Percentiles rank a stretch among this genome's conserved stretches.
Evolutionary conservation across 169 alveolate species (phyloP).

Genomic region (Plasmodium adleri): DNA sequence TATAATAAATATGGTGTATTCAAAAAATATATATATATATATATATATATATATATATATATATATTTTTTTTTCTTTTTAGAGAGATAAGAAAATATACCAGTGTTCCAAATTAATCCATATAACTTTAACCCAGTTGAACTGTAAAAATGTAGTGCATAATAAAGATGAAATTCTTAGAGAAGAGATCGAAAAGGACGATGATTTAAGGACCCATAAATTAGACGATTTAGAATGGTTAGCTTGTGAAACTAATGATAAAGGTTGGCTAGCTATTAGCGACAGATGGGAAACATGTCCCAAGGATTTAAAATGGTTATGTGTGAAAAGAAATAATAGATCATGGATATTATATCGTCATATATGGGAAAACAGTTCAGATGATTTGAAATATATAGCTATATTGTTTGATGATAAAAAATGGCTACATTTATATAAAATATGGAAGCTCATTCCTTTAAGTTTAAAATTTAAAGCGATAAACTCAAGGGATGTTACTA

Average conservation of each 20-base stretch:
- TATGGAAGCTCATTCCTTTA: slow-evolving; percentile 57
- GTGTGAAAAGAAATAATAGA: slow-evolving; percentile 64
- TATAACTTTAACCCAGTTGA: slow-evolving; percentile 32
- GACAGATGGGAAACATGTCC: slow-evolving; percentile 74
- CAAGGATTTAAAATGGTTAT: slow-evolving; percentile 68
- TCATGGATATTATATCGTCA: slow-evolving; percentile 64
- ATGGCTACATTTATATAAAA: slow-evolving; percentile 60
- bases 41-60: slow-evolving; percentile 1
- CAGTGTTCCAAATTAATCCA: slow-evolving; percentile 61
- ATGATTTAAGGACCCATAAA: slow-evolving; percentile 36
- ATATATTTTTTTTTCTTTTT: slow-evolving; percentile 8
- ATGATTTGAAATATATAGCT: slow-evolving; percentile 62
- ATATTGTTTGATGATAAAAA: slow-evolving; percentile 60
- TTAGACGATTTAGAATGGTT: slow-evolving; percentile 73
- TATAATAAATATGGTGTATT: background rate
- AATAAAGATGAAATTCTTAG: slow-evolving; percentile 3
- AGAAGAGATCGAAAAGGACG: background rate
- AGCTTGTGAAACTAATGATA: slow-evolving; percentile 70
- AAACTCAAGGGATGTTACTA: slow-evolving; percentile 28
- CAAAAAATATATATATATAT: background rate
- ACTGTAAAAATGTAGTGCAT: slow-evolving; percentile 6
- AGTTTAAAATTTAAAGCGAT: slow-evolving; percentile 68
- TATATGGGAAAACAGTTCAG: slow-evolving; percentile 71
- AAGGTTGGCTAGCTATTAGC: slow-evolving; percentile 66
- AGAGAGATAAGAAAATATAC: slow-evolving; percentile 72